Base-by-base conservation (phyloP, 2,329 filamentous ascomycete species). In the Stromatinia cepivora region DNA sequence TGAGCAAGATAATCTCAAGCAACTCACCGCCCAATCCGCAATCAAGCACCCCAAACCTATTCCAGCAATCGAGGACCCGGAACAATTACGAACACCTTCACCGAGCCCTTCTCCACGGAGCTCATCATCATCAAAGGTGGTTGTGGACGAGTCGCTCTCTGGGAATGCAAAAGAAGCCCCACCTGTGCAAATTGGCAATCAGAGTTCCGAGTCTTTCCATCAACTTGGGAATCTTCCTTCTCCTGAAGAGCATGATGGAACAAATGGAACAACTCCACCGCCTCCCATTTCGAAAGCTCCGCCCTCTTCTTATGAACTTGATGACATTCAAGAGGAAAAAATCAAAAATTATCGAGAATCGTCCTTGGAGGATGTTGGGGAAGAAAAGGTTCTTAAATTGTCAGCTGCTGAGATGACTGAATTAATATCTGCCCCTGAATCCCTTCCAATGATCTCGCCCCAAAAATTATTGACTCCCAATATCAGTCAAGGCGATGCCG, bases 341-440 rank as follows among this genome's bases (percentile, higher is more conserved):
- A 28, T 68, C 39, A 72, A 70, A 36, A 76, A 72, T 53, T 70
- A 70, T 34, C 70, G 74, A 46, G 76, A 75, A 52, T 57, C 71
- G 17, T 76, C 76, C 13, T 54, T 71, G 5, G 69, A 72, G 3
- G 75, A 71, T 59, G 58, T 52, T 15, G 71, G 70, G 57, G 71
- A 84, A 83, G 70, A 69, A 42, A 71, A 70, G 61, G 79, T 87
- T 59, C 82, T 85, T 67, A 83, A 85, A 50, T 80, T 89, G 36
- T 87, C 87, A 0, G 85, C 85, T 10, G 84, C 82, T 50, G 85
- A 88, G 74, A 87, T 89, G 76, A 84, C 87, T 66, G 84, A 86
- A 70, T 78, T 90, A 70, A 84, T 85, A 20, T 83, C 82, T 39
- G 82, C 84, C 1, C 86, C 86, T 8, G 85, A 87, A 39, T 88